These are phyloP conservation scores for Pezicula radicicola DNA, from an alignment of 2,329 filamentous ascomycete genomes.

Conservation along the genomic window DNA sequence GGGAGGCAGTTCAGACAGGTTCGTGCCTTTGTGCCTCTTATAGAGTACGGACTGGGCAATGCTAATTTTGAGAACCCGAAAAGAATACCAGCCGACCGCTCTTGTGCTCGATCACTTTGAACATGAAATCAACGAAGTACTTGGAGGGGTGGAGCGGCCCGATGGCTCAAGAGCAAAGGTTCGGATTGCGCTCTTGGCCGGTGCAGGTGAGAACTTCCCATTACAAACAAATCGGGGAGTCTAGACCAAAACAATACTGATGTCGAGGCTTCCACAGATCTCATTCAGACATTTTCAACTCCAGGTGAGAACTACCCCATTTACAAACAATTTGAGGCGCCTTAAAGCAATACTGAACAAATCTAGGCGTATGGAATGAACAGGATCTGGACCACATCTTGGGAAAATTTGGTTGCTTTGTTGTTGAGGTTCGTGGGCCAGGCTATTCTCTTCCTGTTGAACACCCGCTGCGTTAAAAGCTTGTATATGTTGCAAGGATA, in stretches of 20 bases:
- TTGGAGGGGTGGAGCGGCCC: slow-evolving; percentile 68
- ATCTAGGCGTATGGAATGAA: slow-evolving; percentile 73
- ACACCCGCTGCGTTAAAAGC: too few species aligned
- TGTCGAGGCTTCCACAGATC: slow-evolving; percentile 38
- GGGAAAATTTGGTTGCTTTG: slow-evolving; percentile 45
- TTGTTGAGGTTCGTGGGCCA: slow-evolving; percentile 54
- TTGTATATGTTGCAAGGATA: too few species aligned
- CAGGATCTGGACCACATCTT: slow-evolving; percentile 87
- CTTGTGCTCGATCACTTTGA: slow-evolving; percentile 89
- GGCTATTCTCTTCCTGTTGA: too few species aligned
- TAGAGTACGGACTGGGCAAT: too few species aligned
- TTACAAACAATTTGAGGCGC: too few species aligned
- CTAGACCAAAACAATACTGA: too few species aligned
- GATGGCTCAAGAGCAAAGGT: slow-evolving; percentile 62
- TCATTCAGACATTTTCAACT: slow-evolving; percentile 55
- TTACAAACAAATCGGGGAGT: slow-evolving; percentile 61
- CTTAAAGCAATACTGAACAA: too few species aligned
- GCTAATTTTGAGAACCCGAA: too few species aligned
- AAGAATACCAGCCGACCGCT: slow-evolving; percentile 81
- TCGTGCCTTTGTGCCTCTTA: too few species aligned
- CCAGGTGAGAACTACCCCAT: too few species aligned
- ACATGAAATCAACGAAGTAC: slow-evolving; percentile 78
- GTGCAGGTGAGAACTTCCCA: slow-evolving; percentile 57
- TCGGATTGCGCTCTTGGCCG: slow-evolving; percentile 78
- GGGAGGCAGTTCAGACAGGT: slow-evolving; percentile 75